phyloP scores from a whole-genome alignment of 164 flowering plant species.

The Stephania cephalantha region DNA sequence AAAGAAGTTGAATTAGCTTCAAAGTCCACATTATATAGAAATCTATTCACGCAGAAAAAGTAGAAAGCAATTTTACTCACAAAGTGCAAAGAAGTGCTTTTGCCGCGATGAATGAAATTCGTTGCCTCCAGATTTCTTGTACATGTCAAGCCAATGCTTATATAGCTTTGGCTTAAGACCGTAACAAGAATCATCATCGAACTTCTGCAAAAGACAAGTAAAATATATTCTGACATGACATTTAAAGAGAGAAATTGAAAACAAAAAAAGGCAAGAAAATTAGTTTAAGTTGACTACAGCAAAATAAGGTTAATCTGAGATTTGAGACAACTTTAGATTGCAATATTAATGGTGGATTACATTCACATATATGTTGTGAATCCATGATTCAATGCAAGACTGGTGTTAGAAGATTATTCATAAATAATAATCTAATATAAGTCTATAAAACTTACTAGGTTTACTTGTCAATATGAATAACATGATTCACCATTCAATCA shows the following conservation, averaged over 20 bases:
- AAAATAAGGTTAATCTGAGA: not conserved
- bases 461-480: not conserved
- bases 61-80: conserved; percentile 40
- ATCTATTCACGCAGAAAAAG: not conserved
- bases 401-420: not conserved
- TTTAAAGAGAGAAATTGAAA: not conserved
- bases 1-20: not conserved
- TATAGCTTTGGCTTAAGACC: conserved; percentile 49
- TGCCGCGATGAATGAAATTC: conserved; percentile 65
- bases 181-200: conserved; percentile 17
- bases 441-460: not conserved
- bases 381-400: not conserved
- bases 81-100: conserved; percentile 60
- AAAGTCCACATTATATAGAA: not conserved
- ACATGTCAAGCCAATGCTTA: conserved; percentile 63
- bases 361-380: not conserved
- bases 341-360: not conserved
- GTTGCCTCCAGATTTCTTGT: conserved; percentile 43
- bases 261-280: not conserved
- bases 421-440: not conserved
- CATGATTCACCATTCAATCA: not conserved
- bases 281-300: not conserved
- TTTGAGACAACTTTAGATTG: not conserved
- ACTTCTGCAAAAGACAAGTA: conserved; percentile 20
- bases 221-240: not conserved